These are phyloP conservation scores for Echinochloa phyllopogon DNA, from an alignment of 176 grass and related monocot species.

Conservation along the genomic window DNA sequence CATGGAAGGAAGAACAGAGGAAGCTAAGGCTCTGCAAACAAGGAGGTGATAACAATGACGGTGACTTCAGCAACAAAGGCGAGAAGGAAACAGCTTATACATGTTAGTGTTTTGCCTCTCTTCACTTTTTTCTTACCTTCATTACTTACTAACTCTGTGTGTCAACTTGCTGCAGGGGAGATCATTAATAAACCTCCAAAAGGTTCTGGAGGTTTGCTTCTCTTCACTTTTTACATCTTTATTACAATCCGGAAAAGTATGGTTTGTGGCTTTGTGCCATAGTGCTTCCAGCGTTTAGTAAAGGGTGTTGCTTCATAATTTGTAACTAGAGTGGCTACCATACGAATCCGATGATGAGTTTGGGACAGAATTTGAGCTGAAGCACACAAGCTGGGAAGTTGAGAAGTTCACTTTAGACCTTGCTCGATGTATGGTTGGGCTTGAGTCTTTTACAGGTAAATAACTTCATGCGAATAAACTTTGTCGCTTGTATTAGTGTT, in stretches of 20 bases:
- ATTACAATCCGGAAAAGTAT: too few species aligned
- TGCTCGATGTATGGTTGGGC: slow-evolving; percentile 40
- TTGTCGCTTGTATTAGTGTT: slow-evolving; percentile 25
- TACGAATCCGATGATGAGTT: slow-evolving; percentile 34
- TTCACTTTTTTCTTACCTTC: background rate
- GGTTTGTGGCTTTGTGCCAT: too few species aligned
- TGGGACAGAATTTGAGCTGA: slow-evolving; percentile 18
- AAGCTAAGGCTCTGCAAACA: background rate
- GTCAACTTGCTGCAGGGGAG: slow-evolving; percentile 31
- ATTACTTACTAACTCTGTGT: background rate
- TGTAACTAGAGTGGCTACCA: background rate
- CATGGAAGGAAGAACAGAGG: background rate
- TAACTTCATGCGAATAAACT: too few species aligned
- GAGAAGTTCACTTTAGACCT: slow-evolving; percentile 38
- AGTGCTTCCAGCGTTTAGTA: background rate
- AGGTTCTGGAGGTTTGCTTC: slow-evolving; percentile 24
- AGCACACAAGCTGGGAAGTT: slow-evolving; percentile 10
- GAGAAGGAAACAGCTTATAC: too few species aligned
- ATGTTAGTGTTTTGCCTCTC: slow-evolving; percentile 1
- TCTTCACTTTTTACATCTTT: background rate
- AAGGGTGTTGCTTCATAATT: background rate
- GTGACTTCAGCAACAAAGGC: too few species aligned
- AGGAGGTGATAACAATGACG: background rate
- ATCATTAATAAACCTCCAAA: background rate
- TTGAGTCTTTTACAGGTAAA: slow-evolving; percentile 30